These are phyloP conservation scores for Avena insularis DNA, from an alignment of 176 grass and related monocot species.

Conservation along the genomic window DNA sequence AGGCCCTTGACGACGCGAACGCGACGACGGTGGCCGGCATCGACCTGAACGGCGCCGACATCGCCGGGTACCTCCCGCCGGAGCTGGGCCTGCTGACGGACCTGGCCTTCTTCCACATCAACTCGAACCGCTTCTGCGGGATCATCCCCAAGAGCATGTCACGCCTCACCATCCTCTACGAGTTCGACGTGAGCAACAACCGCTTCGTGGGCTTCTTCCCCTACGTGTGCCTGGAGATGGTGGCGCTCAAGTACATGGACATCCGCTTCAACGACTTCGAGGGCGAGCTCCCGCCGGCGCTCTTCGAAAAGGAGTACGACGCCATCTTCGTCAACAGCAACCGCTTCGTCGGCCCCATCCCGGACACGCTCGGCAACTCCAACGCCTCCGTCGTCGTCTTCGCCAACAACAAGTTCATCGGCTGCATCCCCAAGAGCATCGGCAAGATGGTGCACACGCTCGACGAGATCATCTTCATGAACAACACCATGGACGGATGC, in stretches of 20 bases:
- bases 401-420: conserved; percentile 50
- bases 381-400: conserved; percentile 51
- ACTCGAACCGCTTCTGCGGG: conserved; percentile 56
- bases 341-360: conserved; percentile 44
- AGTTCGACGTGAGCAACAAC: conserved; percentile 61
- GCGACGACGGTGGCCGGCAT: conserved; percentile 37
- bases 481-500: conserved; percentile 54
- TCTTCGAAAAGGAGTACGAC: conserved; percentile 48
- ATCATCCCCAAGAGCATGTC: conserved; percentile 45
- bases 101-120: conserved; percentile 58
- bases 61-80: conserved; percentile 44
- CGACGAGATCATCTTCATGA: conserved; percentile 47
- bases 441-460: conserved; percentile 40
- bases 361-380: conserved; percentile 40
- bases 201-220: conserved; percentile 51
- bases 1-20: conserved; percentile 42
- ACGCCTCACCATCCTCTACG: conserved; percentile 16
- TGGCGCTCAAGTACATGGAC: conserved; percentile 53
- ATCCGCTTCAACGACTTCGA: conserved; percentile 71
- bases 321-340: conserved; percentile 58
- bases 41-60: conserved; percentile 50
- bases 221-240: not conserved
- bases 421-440: conserved; percentile 46
- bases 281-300: conserved; percentile 47
- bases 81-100: conserved; percentile 47